Evolutionary conservation across 2,329 filamentous ascomycete genomes (phyloP).

Genomic region (Nothopassalora personata): DNA sequence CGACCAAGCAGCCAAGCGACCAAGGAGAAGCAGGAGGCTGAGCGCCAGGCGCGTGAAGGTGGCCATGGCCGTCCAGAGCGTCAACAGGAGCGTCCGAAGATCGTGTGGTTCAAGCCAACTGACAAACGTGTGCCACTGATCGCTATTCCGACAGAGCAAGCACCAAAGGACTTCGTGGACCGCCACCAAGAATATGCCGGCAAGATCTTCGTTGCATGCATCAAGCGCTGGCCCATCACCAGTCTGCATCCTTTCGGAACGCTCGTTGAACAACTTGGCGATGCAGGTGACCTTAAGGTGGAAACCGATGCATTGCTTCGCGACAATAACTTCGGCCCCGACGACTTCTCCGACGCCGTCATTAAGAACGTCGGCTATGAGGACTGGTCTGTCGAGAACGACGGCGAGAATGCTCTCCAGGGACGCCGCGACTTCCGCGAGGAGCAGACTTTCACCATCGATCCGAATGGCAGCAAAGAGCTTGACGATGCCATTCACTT

Average conservation of each 20-base stretch:
- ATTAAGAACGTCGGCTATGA: conserved; percentile 86
- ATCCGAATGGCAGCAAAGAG: conserved; percentile 80
- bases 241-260: conserved; percentile 99
- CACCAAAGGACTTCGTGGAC: conserved; percentile 94
- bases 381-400: conserved; percentile 81
- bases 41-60: conserved; percentile 85
- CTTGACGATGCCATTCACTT: conserved; percentile 90
- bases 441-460: conserved; percentile 86
- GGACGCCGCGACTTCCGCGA: conserved; percentile 83
- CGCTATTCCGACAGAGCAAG: conserved; percentile 96
- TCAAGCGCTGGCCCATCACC: conserved; percentile 99
- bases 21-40: conserved; percentile 98
- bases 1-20: conserved; percentile 97
- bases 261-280: conserved; percentile 90
- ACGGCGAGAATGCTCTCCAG: conserved; percentile 68
- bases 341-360: conserved; percentile 96
- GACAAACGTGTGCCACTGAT: conserved; percentile 98
- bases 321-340: conserved; percentile 97
- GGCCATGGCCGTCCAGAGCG: conserved; percentile 69
- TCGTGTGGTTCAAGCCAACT: conserved; percentile 99
- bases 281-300: conserved; percentile 95
- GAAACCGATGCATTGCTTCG: conserved; percentile 94
- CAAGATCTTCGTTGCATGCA: conserved; percentile 96
- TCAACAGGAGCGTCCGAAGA: conserved; percentile 95
- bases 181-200: conserved; percentile 97